These are phyloP conservation scores for Leucogyrophana mollusca DNA, from an alignment of 768 basidiomycete genomes.

Conservation along the genomic window DNA sequence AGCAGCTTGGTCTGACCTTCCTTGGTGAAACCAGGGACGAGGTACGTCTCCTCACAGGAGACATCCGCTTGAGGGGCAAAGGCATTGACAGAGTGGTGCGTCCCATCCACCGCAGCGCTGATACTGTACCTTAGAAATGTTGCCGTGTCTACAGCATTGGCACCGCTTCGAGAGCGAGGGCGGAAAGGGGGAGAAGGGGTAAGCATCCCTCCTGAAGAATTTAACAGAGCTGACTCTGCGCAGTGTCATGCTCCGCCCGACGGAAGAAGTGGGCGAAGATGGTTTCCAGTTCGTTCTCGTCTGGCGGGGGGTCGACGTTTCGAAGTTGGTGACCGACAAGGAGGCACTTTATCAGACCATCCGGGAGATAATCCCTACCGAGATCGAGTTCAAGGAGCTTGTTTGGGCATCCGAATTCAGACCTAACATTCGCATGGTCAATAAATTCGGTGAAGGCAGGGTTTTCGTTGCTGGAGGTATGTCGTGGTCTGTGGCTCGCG, in stretches of 20 bases:
- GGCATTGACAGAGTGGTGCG: constrained; percentile 27
- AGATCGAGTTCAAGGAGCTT: constrained; percentile 31
- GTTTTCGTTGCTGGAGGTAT: constrained; percentile 48
- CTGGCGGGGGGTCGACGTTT: constrained; percentile 8
- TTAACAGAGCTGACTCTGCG: too few species aligned
- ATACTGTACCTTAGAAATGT: background rate
- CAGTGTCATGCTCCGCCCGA: constrained; percentile 8
- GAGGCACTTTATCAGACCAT: constrained; percentile 29
- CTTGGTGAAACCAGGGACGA: constrained; percentile 36
- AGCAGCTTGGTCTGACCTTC: constrained; percentile 40
- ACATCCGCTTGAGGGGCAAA: constrained; percentile 32
- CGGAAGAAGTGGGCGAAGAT: constrained; percentile 17
- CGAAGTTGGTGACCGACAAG: constrained; percentile 15
- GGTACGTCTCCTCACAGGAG: constrained; percentile 29
- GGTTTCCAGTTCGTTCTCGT: constrained; percentile 17
- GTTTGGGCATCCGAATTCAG: constrained; percentile 28
- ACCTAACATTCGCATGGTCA: constrained; percentile 48
- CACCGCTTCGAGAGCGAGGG: constrained; percentile 21
- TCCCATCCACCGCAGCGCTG: background rate
- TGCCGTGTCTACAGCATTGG: constrained; percentile 18
- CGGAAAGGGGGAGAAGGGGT: too few species aligned
- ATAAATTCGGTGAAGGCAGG: constrained; percentile 40
- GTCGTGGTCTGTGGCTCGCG: background rate
- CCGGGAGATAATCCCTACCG: constrained; percentile 22
- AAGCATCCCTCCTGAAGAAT: too few species aligned